Evolutionary conservation across 148 eudicot genomes (phyloP), one percentile per base, ranked within the genome.

Genomic region (Nepenthes mirabilis): DNA sequence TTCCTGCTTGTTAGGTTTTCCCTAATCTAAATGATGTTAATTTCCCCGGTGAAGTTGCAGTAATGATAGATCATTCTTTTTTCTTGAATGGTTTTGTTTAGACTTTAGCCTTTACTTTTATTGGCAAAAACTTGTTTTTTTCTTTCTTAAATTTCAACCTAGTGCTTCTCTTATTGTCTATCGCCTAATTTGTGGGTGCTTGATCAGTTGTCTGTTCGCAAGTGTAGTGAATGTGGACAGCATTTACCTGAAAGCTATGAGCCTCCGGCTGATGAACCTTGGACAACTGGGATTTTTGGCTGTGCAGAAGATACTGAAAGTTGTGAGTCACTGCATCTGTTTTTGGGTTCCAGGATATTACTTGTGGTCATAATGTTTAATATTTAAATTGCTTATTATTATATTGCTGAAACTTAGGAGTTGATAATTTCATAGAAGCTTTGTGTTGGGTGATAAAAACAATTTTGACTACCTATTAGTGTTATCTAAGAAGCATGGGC

Each of bases 251-350:
- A 93, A 79, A 93, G 96, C 79, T 93, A 82, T 65, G 86, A 83
- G 68, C 86, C 90, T 65, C 96, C 91, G 40, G 85, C 83, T 54
- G 80, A 83, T 68, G 99, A 93, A 67, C 96, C 99, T 51, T 93
- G 99, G 99, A 80, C 83, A 66, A 88, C 88, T 63, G 98, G 98
- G 57, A 88, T 93, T 58, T 93, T 86, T 75, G 91, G 83, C 11
- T 93, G 98, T 76, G 63, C 87, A 49, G 73, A 93, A 82, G 99
- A 93, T 77, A 63, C 70, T 32, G 84, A 89, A 62, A 93, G 99
- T 57, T 93, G 99, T 93, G 80, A 86, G 99, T 82, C 68, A 36
- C 40, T 12, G 43, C 35, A 60, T 64, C 40, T 56, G 13, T 48
- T 53, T 35, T 33, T 40, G 11, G 35, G 43, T 52, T 47, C 2